These are phyloP conservation scores for Globisporangium paroecandrum DNA, from an alignment of 352 stramenopile genomes.

Conservation along the genomic window DNA sequence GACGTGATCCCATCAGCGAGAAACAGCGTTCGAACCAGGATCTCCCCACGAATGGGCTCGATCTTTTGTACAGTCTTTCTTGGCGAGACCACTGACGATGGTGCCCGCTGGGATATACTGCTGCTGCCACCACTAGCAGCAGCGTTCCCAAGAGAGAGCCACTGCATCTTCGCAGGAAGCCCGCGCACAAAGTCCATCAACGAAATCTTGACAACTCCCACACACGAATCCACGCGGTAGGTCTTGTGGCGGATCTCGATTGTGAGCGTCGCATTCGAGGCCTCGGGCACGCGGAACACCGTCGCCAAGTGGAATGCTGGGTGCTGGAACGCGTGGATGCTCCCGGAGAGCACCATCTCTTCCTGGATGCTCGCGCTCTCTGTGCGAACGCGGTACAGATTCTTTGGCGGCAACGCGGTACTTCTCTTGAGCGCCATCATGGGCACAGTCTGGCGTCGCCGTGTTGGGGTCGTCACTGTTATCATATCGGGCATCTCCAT, in stretches of 20 bases:
- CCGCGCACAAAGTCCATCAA: slow-evolving; percentile 56
- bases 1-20: slow-evolving; percentile 47
- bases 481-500: slow-evolving; percentile 23
- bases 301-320: slow-evolving; percentile 37
- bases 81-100: not conserved
- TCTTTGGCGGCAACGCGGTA: slow-evolving; percentile 3
- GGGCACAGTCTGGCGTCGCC: slow-evolving; percentile 16
- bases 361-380: slow-evolving; percentile 42
- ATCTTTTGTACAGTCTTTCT: slow-evolving; percentile 7
- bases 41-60: slow-evolving; percentile 30
- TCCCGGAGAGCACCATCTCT: slow-evolving; percentile 44
- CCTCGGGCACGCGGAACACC: slow-evolving; percentile 47
- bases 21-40: slow-evolving; percentile 56
- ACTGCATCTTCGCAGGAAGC: slow-evolving; percentile 59
- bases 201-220: slow-evolving; percentile 32
- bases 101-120: not conserved
- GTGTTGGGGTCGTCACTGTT: not conserved
- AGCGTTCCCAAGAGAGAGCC: slow-evolving; percentile 34
- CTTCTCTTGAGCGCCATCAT: slow-evolving; percentile 1
- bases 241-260: slow-evolving; percentile 49
- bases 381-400: slow-evolving; percentile 46
- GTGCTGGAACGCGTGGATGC: slow-evolving; percentile 40
- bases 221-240: slow-evolving; percentile 21
- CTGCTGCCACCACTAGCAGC: not conserved
- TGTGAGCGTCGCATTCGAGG: slow-evolving; percentile 31